These are phyloP conservation scores for Blastobotrys persicus DNA, from an alignment of 1,139 yeast genomes.

Conservation along the genomic window DNA sequence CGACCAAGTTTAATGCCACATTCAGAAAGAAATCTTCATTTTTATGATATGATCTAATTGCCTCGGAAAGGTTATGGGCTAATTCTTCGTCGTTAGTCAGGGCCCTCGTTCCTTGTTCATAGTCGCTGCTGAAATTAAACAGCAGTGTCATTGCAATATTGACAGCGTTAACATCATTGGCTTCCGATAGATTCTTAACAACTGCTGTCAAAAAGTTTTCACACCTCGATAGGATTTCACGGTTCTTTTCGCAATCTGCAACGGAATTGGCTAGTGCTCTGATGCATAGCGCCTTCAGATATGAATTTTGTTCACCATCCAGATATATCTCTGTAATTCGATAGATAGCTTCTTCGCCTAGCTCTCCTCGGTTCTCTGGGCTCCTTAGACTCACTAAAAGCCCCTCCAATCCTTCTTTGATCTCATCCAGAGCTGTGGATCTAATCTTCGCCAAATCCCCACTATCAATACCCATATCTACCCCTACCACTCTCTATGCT, in stretches of 20 bases:
- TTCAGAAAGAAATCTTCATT: constrained; percentile 11
- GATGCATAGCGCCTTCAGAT: constrained; percentile 1
- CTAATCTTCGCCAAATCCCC: neutral
- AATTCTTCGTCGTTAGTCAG: constrained; percentile 3
- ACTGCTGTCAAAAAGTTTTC: constrained; percentile 11
- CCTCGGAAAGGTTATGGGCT: constrained; percentile 4
- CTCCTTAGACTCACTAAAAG: constrained; percentile 10
- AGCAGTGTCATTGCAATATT: constrained; percentile 16
- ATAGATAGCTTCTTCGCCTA: constrained; percentile 2
- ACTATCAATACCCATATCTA: neutral
- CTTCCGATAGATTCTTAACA: neutral
- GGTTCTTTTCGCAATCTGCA: constrained; percentile 19
- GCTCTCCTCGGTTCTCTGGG: constrained; percentile 8
- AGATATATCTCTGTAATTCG: constrained; percentile 5
- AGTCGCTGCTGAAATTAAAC: constrained; percentile 17
- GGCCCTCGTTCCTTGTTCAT: constrained; percentile 13
- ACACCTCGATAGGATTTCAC: constrained; percentile 13
- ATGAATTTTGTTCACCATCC: neutral
- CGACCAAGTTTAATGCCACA: constrained; percentile 15
- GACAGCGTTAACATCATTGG: constrained; percentile 9
- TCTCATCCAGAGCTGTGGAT: neutral
- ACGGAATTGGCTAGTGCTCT: constrained; percentile 15
- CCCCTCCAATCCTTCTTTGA: constrained; percentile 10
- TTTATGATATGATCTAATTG: constrained; percentile 7
- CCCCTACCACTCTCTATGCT: neutral